These are phyloP conservation scores for Chlorella sorokiniana DNA, from an alignment of 139 green algal genomes.

Conservation along the genomic window DNA sequence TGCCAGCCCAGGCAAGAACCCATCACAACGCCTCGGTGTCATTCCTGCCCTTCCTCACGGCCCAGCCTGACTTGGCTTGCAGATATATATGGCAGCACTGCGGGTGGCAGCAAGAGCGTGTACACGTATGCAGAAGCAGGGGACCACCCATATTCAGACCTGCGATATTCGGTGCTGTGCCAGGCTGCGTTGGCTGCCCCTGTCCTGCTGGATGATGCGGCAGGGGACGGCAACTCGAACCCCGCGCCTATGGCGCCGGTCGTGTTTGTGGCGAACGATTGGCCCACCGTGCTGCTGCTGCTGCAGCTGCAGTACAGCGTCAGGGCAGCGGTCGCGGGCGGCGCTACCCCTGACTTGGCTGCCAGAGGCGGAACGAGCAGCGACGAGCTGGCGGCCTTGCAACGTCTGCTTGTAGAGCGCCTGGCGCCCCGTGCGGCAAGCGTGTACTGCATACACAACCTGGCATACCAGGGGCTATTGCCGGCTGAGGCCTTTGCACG, in stretches of 20 bases:
- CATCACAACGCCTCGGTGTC: background rate
- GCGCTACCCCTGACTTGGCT: background rate
- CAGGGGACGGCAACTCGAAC: background rate
- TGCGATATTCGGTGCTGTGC: slow-evolving; percentile 77
- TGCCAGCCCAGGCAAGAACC: background rate
- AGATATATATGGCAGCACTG: slow-evolving; percentile 40
- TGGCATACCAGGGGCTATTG: slow-evolving; percentile 50
- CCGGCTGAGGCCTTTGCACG: slow-evolving; percentile 1
- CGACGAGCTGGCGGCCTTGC: background rate
- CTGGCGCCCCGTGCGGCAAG: slow-evolving; percentile 12
- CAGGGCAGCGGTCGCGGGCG: background rate
- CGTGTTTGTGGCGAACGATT: slow-evolving; percentile 61
- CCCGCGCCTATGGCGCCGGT: too few relatives aligned
- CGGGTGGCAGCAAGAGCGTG: slow-evolving; percentile 2
- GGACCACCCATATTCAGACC: slow-evolving; percentile 53
- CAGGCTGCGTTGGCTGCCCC: slow-evolving; percentile 81
- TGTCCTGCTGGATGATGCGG: slow-evolving; percentile 64
- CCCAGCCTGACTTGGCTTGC: background rate
- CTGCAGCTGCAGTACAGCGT: slow-evolving; percentile 46
- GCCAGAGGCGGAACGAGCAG: background rate
- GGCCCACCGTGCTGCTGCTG: slow-evolving; percentile 47
- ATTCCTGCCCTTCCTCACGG: background rate
- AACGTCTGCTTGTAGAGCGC: slow-evolving; percentile 18
- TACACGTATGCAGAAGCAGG: slow-evolving; percentile 59
- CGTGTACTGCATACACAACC: slow-evolving; percentile 60